These are phyloP conservation scores for Scheffersomyces coipomensis DNA, from an alignment of 805 yeast genomes.

Conservation along the genomic window DNA sequence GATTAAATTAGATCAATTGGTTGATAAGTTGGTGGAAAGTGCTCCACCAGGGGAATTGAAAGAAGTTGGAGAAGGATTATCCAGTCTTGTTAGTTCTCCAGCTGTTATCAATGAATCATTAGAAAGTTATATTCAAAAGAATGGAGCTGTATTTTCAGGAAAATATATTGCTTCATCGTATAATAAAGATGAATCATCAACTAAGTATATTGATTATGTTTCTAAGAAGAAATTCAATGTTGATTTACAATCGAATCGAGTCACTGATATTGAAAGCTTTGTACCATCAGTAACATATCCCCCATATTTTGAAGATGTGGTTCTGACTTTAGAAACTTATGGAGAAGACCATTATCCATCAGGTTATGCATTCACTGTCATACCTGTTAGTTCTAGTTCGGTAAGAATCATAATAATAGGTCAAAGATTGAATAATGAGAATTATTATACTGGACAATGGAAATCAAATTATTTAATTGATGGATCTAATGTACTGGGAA, in stretches of 20 bases:
- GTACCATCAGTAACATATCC: conserved; percentile 24
- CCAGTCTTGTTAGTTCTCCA: conserved; percentile 19
- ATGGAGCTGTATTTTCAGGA: conserved; percentile 28
- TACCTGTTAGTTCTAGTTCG: conserved; percentile 28
- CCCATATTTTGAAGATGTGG: conserved; percentile 25
- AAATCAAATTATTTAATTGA: conserved; percentile 58
- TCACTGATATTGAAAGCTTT: conserved; percentile 51
- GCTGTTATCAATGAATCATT: conserved; percentile 24
- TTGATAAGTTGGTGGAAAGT: conserved; percentile 27
- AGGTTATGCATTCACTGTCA: conserved; percentile 40
- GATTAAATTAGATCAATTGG: conserved; percentile 22
- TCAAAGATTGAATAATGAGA: conserved; percentile 66
- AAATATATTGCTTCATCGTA: conserved; percentile 29
- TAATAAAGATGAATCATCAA: conserved; percentile 28
- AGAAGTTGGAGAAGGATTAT: conserved; percentile 24
- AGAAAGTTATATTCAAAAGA: conserved; percentile 25
- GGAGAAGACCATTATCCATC: conserved; percentile 68
- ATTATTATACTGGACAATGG: conserved; percentile 92
- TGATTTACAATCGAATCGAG: conserved; percentile 49
- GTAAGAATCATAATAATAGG: conserved; percentile 59
- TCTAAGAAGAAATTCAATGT: conserved; percentile 52
- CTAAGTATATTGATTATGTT: conserved; percentile 54
- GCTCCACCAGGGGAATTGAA: conserved; percentile 41
- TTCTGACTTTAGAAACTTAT: conserved; percentile 44
- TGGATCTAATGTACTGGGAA: conserved; percentile 45